Percentiles rank a stretch among this genome's conserved stretches.
Conservation (phyloP, 2,329 filamentous ascomycete genomes). For the Thelonectria olida region DNA sequence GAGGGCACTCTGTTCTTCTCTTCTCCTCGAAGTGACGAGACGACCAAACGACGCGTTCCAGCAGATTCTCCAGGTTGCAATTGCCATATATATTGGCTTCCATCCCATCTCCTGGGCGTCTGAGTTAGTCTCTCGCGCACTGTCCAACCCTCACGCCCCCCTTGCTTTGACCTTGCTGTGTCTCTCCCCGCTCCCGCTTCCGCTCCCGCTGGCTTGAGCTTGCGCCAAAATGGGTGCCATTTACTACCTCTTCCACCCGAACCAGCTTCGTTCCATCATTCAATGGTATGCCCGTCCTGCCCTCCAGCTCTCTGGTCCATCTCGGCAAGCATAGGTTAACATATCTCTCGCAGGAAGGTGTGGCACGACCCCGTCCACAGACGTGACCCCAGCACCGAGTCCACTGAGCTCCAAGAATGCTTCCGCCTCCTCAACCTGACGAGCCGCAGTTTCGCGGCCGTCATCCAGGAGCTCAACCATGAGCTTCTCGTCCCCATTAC, state of each 20-base stretch:
- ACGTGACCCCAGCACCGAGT: conserved; percentile 80
- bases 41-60: conserved; percentile 32
- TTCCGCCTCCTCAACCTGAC: conserved; percentile 88
- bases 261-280: conserved; percentile 81
- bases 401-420: conserved; percentile 78
- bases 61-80: conserved; percentile 29
- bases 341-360: conserved; percentile 74
- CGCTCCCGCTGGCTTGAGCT: conserved; percentile 9
- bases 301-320: not conserved
- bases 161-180: conserved; percentile 2
- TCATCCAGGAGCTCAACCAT: conserved; percentile 95
- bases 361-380: conserved; percentile 96
- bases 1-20: conserved; percentile 33
- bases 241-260: conserved; percentile 80
- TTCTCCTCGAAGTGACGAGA: conserved; percentile 30
- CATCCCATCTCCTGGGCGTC: conserved; percentile 24
- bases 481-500: conserved; percentile 90
- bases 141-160: conserved; percentile 25
- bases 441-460: conserved; percentile 90
- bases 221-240: conserved; percentile 65
- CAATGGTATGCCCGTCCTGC: conserved; percentile 75
- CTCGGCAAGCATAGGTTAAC: conserved; percentile 30
- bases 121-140: conserved; percentile 25
- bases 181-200: conserved; percentile 18
- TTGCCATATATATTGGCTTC: conserved; percentile 33